phyloP scores from a whole-genome alignment of 2,329 filamentous ascomycete species.

The Fusarium sp. region DNA sequence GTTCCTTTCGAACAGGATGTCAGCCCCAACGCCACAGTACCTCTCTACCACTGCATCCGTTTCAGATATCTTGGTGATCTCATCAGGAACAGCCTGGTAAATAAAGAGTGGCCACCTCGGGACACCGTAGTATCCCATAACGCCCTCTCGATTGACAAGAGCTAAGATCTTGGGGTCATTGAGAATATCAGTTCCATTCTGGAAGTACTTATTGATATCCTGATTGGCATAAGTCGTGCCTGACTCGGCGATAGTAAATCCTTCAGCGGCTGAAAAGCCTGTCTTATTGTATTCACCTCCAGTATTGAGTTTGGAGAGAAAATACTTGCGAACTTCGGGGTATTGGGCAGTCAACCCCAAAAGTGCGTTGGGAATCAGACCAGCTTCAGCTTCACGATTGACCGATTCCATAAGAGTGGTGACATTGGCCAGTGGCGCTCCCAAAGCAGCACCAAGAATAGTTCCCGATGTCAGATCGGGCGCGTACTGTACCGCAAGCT shows the following conservation, averaged over 20 bases:
- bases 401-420: constrained; percentile 50
- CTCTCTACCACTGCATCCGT: constrained; percentile 34
- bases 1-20: constrained; percentile 39
- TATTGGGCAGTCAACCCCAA: constrained; percentile 39
- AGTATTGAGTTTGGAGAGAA: constrained; percentile 37
- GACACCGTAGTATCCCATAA: constrained; percentile 41
- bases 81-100: constrained; percentile 35
- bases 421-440: constrained; percentile 58
- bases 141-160: constrained; percentile 32
- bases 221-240: constrained; percentile 6
- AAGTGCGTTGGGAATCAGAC: constrained; percentile 31
- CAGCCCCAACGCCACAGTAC: constrained; percentile 34
- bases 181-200: constrained; percentile 8
- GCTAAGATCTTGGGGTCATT: constrained; percentile 4
- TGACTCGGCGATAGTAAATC: constrained; percentile 15
- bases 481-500: constrained; percentile 63
- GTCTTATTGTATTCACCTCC: constrained; percentile 30
- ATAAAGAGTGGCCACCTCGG: constrained; percentile 38
- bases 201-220: constrained; percentile 35
- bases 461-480: constrained; percentile 56
- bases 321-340: constrained; percentile 20
- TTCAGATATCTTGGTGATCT: constrained; percentile 25
- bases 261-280: constrained; percentile 35
- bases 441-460: constrained; percentile 60
- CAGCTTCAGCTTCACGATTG: constrained; percentile 44